phyloP scores from a whole-genome alignment of 1,284 basidiomycete genomes.

The Rhodotorula sp. region DNA sequence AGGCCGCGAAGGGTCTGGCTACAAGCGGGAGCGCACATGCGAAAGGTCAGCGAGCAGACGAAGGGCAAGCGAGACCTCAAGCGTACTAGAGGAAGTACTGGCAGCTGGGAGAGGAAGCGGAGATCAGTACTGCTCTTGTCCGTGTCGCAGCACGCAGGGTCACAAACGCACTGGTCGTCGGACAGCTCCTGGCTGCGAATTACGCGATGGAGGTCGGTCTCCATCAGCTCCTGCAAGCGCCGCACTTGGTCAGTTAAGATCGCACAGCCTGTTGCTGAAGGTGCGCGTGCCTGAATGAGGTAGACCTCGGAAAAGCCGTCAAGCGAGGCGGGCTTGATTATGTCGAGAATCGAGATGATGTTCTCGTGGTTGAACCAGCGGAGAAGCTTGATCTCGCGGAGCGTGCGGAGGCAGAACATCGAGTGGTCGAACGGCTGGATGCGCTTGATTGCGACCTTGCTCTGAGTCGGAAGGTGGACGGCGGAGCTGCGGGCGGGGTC shows the following conservation, averaged over 20 bases:
- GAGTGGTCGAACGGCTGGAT: constrained; percentile 85
- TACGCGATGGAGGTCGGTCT: constrained; percentile 80
- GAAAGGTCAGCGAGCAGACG: not conserved
- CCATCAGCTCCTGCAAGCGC: constrained; percentile 51
- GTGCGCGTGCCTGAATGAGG: constrained; percentile 60
- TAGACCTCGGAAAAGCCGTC: constrained; percentile 93
- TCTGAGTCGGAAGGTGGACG: constrained; percentile 39
- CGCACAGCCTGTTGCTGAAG: not conserved
- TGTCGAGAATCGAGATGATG: constrained; percentile 93
- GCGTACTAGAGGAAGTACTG: constrained; percentile 53
- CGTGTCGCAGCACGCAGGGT: too few relatives aligned
- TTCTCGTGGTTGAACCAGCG: constrained; percentile 94
- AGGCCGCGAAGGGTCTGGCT: constrained; percentile 76
- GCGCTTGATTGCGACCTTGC: constrained; percentile 53
- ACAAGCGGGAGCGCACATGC: not conserved
- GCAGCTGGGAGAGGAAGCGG: constrained; percentile 16
- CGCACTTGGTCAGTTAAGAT: not conserved
- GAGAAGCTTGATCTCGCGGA: constrained; percentile 85
- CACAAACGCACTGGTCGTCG: constrained; percentile 72
- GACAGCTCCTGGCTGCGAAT: constrained; percentile 80
- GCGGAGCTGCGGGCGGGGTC: constrained; percentile 38
- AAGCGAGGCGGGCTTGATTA: constrained; percentile 83
- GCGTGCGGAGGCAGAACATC: constrained; percentile 72
- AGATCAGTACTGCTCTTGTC: not conserved
- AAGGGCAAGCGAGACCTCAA: not conserved